A percentile compares a stretch with the other conserved stretches of the same genome.
Evolutionary conservation across 202 grass and related monocot species (phyloP).

Genomic region (Dendrocalamus latiflorus): DNA sequence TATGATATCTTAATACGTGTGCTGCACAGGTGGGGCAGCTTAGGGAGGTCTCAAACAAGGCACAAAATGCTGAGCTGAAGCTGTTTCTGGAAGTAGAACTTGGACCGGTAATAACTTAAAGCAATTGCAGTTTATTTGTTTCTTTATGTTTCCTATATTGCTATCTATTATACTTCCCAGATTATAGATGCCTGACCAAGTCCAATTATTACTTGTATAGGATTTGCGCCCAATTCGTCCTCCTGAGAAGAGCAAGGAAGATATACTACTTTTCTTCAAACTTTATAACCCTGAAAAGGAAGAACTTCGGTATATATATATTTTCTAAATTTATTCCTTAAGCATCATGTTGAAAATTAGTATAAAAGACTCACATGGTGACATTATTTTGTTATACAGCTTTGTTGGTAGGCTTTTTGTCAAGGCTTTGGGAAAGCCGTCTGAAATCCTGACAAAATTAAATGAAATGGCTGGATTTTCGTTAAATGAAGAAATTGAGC

Average conservation of each 20-base stretch:
- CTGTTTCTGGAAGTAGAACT: constrained; percentile 92
- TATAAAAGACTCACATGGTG: not conserved
- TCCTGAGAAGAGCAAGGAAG: constrained; percentile 83
- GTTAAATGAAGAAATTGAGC: constrained; percentile 77
- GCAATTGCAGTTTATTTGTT: constrained; percentile 14
- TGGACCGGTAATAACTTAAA: constrained; percentile 54
- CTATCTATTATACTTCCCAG: not conserved
- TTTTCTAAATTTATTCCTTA: not conserved
- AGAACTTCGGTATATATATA: constrained; percentile 56
- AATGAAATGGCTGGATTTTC: constrained; percentile 91
- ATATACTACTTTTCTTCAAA: constrained; percentile 97
- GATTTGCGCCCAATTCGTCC: constrained; percentile 64
- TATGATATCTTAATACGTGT: constrained; percentile 11
- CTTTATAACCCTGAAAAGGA: constrained; percentile 92
- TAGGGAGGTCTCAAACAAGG: constrained; percentile 95
- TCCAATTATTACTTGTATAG: constrained; percentile 39
- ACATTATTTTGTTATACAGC: constrained; percentile 35
- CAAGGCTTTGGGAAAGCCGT: constrained; percentile 75
- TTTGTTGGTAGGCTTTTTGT: constrained; percentile 81
- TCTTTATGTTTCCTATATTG: constrained; percentile 13
- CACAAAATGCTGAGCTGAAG: constrained; percentile 88
- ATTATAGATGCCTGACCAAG: not conserved
- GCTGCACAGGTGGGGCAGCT: constrained; percentile 68
- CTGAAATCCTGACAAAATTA: constrained; percentile 72
- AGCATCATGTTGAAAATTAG: constrained; percentile 2